Base-by-base conservation (phyloP, 148 eudicot genomes). In the Beta vulgaris region DNA sequence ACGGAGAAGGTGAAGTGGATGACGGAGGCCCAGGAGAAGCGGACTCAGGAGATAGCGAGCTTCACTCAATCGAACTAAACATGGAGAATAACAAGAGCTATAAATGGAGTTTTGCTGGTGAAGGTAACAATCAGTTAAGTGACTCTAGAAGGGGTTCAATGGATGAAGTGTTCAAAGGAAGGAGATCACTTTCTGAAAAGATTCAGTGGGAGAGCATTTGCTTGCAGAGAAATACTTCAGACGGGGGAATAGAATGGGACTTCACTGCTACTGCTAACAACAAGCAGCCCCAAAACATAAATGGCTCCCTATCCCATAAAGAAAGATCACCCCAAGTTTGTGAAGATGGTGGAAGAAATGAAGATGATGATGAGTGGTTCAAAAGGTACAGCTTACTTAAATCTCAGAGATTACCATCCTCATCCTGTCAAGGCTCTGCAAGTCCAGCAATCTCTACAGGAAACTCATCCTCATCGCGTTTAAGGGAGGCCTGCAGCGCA, bases 31-130 rank as follows among this genome's bases (percentile, higher is more conserved):
- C 42, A 7, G 86, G 80, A 8, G 88, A 74, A 7, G 87, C 79
- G 8, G 90, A 87, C 78, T 84, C 86, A n/a, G 85, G 77, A 9
- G 91, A 89, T 37, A 87, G 93, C 70, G 96, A 90, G 78, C 89
- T 87, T 68, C 96, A 89, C 54, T 90, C 96, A 2, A 93, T 93
- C n/a, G 98, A 93, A 69, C 49, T 93, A 69, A 90, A 81, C 79
- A 74, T 89, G 91, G 91, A 87, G 49, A 79, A 79, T 68, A 72
- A 76, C 69, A 89, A 82, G 78, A 83, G 77, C 81, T 87, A 77
- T 67, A 82, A 84, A 59, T 93, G 93, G 91, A 81, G 79, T 71
- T 82, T 79, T 32, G 82, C 72, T 31, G 53, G 74, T 67, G 84
- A 79, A 65, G 88, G 77, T 36, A 57, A 68, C n/a, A 76, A 76